These are phyloP conservation scores for Kodamaea arcana DNA, from an alignment of 1,139 yeast genomes.

Conservation along the genomic window DNA sequence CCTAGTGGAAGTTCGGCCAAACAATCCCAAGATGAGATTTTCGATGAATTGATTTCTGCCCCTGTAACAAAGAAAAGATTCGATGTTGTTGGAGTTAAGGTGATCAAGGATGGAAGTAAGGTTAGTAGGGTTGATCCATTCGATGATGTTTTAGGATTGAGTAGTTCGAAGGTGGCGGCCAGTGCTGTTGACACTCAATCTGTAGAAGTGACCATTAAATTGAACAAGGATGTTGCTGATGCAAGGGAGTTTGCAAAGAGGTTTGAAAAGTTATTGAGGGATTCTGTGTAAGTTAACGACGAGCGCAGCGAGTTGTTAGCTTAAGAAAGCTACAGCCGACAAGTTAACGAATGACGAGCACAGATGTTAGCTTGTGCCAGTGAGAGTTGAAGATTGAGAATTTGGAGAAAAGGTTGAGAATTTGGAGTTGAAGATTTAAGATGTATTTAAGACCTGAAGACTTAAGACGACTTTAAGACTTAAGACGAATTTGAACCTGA, in stretches of 20 bases:
- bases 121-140: conserved; percentile 15
- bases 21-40: conserved; percentile 47
- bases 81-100: conserved; percentile 25
- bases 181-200: neutral
- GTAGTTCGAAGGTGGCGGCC: conserved; percentile 7
- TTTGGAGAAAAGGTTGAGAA: no score
- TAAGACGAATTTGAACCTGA: no score
- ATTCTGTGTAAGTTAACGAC: no score
- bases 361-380: no score
- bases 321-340: no score
- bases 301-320: no score
- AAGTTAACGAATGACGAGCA: no score
- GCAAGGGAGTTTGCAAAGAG: conserved; percentile 32
- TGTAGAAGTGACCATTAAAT: conserved; percentile 46
- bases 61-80: conserved; percentile 58
- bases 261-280: conserved; percentile 19
- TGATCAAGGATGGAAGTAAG: neutral
- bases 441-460: no score
- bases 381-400: no score
- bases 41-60: conserved; percentile 62
- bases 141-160: conserved; percentile 47
- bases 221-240: conserved; percentile 31
- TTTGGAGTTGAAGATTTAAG: no score
- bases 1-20: conserved; percentile 29
- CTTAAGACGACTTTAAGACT: no score